Base-by-base conservation (phyloP, 352 stramenopile species). In the Phytophthora cactorum region DNA sequence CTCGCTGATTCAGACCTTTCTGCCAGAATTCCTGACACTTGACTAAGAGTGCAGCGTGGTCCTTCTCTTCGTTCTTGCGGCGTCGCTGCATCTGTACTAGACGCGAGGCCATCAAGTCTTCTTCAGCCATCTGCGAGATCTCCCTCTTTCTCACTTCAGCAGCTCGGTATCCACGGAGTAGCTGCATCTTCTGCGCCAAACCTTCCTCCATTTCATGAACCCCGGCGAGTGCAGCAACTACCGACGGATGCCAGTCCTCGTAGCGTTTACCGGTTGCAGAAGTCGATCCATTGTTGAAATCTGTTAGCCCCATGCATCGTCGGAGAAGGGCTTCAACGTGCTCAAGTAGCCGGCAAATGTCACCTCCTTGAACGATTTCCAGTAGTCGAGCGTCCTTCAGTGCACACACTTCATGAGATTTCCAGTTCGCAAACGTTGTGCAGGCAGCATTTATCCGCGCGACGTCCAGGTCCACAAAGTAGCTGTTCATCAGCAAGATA, bases 401-500 rank as follows among this genome's bases (percentile, higher is more conserved):
- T 1, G 68, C 62, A 32, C 68, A 79, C 28, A 88, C 31, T 14
- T 82, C 72, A 22, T 82, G 59, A 0, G 53, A 28, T 34, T 78
- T 81, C 78, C 66, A 87, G 15, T 65, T 71, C 1, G 17, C 27
- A 29, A 81, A 82, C 4, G 34, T 62, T 11, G 54, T 31, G 25
- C 54, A 78, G 1, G 75, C 77, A 15, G 38, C 45, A 43, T 91
- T 91, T 38, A 92, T 61, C 4, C 79, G 72, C 9, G 54, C 31
- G 3, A 84, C 79, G 38, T 92, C 82, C 6, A 87, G 57, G n/a
- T 86, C 75, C 9, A 88, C 52, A 34, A 91, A 92, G 32, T 79
- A 79, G 32, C 66, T 76, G 63, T 89, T 85, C 54, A 86, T 82
- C n/a, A 87, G 43, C 25, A 82, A 60, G 41, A 91, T 83, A 29